phyloP scores from a whole-genome alignment of 2,329 filamentous ascomycete genomes.

The Alternaria angustiovoidea region DNA sequence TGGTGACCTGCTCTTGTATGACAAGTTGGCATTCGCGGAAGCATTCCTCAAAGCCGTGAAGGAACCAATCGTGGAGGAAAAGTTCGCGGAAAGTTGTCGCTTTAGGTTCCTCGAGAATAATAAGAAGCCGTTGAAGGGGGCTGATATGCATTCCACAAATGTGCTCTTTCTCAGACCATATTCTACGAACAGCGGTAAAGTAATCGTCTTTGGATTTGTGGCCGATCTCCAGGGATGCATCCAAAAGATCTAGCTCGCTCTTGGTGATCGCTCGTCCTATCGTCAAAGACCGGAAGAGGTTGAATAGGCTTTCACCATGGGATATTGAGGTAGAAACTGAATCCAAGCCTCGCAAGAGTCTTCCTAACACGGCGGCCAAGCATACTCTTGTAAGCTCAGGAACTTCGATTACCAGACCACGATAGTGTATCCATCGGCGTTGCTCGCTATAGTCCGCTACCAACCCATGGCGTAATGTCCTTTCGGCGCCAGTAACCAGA shows the following conservation, averaged over 20 bases:
- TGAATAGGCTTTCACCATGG: slow-evolving; percentile 13
- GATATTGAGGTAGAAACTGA: not conserved
- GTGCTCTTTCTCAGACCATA: slow-evolving; percentile 17
- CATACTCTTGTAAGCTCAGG: slow-evolving; percentile 26
- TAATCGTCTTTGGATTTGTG: slow-evolving; percentile 17
- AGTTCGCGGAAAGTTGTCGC: slow-evolving; percentile 25
- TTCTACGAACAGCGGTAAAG: slow-evolving; percentile 18
- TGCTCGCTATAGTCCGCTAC: slow-evolving; percentile 27
- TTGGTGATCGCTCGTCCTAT: slow-evolving; percentile 29
- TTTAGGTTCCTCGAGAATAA: slow-evolving; percentile 19
- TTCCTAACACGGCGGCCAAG: slow-evolving; percentile 26
- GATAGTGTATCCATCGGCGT: slow-evolving; percentile 25
- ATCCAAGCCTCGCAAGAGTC: slow-evolving; percentile 20
- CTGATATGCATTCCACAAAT: slow-evolving; percentile 31
- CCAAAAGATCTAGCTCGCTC: slow-evolving; percentile 31
- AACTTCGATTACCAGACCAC: slow-evolving; percentile 33
- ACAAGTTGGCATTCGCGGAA: slow-evolving; percentile 32
- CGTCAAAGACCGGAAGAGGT: slow-evolving; percentile 30
- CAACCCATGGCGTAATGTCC: slow-evolving; percentile 35
- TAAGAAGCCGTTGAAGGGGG: slow-evolving; percentile 28
- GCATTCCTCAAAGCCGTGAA: slow-evolving; percentile 35
- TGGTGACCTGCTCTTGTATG: slow-evolving; percentile 27
- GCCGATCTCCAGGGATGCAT: slow-evolving; percentile 27
- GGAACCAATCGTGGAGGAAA: slow-evolving; percentile 27
- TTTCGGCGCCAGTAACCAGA: slow-evolving; percentile 25